Evolutionary conservation across 768 basidiomycete species (phyloP).

Genomic region (Boletus edulis): DNA sequence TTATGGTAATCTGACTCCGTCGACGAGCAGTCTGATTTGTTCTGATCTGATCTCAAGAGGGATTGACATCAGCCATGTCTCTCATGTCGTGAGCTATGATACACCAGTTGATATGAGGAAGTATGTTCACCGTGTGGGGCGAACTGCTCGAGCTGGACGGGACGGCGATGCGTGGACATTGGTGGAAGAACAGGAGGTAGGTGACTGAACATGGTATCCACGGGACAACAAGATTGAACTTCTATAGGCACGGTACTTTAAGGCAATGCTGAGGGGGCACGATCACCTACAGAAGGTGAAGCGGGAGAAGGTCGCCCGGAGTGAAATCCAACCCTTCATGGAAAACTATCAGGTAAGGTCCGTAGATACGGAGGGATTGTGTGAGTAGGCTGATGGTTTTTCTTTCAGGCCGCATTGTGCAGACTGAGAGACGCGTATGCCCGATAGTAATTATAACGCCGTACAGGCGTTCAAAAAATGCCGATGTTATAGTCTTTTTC

Average conservation of each 20-base stretch:
- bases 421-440: constrained; percentile 28
- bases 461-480: not conserved
- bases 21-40: constrained; percentile 74
- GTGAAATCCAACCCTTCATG: constrained; percentile 53
- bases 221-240: not conserved
- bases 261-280: constrained; percentile 70
- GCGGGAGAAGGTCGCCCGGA: constrained; percentile 60
- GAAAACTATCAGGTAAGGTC: constrained; percentile 65
- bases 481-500: not conserved
- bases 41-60: constrained; percentile 96
- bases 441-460: constrained; percentile 7
- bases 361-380: not conserved
- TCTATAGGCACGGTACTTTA: constrained; percentile 81
- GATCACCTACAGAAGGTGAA: constrained; percentile 70
- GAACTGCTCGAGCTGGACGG: constrained; percentile 92
- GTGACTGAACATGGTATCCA: constrained; percentile 5
- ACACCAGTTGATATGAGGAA: constrained; percentile 97
- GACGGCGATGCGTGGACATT: constrained; percentile 90
- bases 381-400: constrained; percentile 1
- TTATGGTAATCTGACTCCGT: constrained; percentile 1
- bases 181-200: constrained; percentile 90
- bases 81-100: constrained; percentile 94
- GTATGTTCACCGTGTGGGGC: constrained; percentile 95
- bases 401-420: constrained; percentile 27
- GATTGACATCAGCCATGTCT: constrained; percentile 89